Conservation (phyloP, 2,329 filamentous ascomycete genomes). For the Colletotrichum tamarilloi region DNA sequence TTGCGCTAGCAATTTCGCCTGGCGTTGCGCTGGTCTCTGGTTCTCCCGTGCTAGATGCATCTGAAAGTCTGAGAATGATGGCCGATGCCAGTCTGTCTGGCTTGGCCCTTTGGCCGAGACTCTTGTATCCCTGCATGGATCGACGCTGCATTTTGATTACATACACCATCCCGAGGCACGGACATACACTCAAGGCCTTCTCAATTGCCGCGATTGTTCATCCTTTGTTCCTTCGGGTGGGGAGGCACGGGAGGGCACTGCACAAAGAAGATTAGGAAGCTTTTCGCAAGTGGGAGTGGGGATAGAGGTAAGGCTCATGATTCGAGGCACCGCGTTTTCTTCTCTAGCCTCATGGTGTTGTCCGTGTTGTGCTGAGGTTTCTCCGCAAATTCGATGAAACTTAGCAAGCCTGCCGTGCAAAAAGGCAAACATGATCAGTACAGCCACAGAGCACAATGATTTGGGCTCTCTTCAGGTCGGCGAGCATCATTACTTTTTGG, state of each 20-base stretch:
- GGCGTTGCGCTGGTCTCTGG: not conserved
- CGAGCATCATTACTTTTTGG: not conserved
- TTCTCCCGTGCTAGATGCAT: not conserved
- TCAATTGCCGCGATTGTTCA: not conserved
- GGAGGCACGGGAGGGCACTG: too few relatives aligned
- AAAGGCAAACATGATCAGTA: slow-evolving; percentile 25
- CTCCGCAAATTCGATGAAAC: slow-evolving; percentile 14
- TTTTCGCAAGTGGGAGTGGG: not conserved
- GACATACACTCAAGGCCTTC: not conserved
- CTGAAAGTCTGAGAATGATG: not conserved
- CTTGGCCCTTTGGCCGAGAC: not conserved
- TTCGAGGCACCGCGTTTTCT: not conserved
- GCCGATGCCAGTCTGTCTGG: not conserved
- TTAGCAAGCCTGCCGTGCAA: not conserved
- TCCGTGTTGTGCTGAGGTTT: not conserved
- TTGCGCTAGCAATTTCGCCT: not conserved
- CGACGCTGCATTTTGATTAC: not conserved
- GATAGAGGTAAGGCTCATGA: not conserved
- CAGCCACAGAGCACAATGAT: not conserved
- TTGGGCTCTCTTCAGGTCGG: not conserved
- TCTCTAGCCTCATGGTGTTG: not conserved
- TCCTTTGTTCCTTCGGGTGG: not conserved
- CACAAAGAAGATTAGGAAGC: not conserved
- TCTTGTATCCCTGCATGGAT: not conserved
- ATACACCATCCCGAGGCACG: not conserved